Percentiles rank a stretch among this genome's conserved stretches.
These are phyloP conservation scores for Malania oleifera DNA, from an alignment of 164 flowering plant species.

Conservation along the genomic window DNA sequence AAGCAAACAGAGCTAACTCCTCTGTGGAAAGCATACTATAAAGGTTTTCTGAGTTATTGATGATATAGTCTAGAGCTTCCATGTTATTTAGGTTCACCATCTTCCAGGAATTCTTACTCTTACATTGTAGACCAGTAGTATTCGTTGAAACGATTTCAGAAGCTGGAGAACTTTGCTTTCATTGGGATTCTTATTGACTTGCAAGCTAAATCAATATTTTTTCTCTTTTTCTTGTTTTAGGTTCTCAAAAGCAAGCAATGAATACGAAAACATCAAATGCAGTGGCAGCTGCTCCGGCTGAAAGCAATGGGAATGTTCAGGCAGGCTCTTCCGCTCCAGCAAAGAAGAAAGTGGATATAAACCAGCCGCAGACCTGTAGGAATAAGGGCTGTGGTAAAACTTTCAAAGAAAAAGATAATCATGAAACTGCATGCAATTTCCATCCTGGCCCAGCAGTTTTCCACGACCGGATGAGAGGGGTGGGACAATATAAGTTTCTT, in stretches of 20 bases:
- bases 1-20: too few species aligned
- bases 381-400: slow-evolving; percentile 88
- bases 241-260: slow-evolving; percentile 38
- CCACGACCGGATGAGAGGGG: slow-evolving; percentile 89
- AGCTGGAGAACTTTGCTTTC: too few species aligned
- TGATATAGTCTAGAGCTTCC: too few species aligned
- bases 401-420: slow-evolving; percentile 87
- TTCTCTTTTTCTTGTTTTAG: slow-evolving; percentile 22
- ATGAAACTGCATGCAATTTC: slow-evolving; percentile 74
- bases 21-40: too few species aligned
- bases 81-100: too few species aligned
- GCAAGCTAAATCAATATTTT: neutral
- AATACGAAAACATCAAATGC: slow-evolving; percentile 21
- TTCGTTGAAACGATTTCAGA: too few species aligned
- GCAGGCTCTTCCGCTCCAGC: slow-evolving; percentile 29
- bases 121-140: too few species aligned
- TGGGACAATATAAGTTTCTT: slow-evolving; percentile 16
- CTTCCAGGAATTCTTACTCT: too few species aligned
- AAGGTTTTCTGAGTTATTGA: too few species aligned
- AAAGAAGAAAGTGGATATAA: slow-evolving; percentile 60
- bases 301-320: slow-evolving; percentile 23
- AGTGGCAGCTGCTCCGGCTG: slow-evolving; percentile 19
- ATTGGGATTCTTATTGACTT: too few species aligned
- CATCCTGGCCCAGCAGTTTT: slow-evolving; percentile 97
- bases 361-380: slow-evolving; percentile 64